Evolutionary conservation across 177 flowering plant species (phyloP), one percentile per base, ranked within the genome.

Genomic region (Vitis hybrid): DNA sequence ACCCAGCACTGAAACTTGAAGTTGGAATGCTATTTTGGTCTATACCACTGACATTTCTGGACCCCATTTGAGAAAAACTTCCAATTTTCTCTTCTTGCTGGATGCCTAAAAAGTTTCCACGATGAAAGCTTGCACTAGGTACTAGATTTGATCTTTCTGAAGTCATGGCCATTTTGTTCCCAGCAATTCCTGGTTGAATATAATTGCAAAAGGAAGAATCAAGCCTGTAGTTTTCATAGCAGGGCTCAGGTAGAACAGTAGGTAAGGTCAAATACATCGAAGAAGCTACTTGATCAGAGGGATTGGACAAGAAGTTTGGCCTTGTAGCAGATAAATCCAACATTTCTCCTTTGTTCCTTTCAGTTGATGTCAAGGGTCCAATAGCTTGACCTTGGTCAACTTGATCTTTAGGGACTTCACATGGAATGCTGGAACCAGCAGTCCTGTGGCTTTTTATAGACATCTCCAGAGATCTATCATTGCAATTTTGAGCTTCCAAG

Each of bases 221-320:
- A 59, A 52, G 69, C 56, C 52, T 53, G 4, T 56, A 53, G 64
- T 67, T 75, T 55, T 71, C 22, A 10, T 33, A 19, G 9, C 18
- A 44, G 50, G 68, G 66, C 50, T 62, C 61, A 11, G 74, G 50
- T 18, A 76, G 31, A 44, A 74, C 71, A 38, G 73, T 22, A 3
- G 85, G 84, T 11, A 78, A 62, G 28, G 76, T 68, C 67, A 80
- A 71, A 57, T 76, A 72, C 69, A 74, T 68, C n/a, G 84, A 73
- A 73, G 81, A 72, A 74, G 65, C 67, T 12, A 69, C 55, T 54
- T 65, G 76, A 55, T 57, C 62, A 58, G 68, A 71, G 47, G 70
- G n/a, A 62, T 38, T 33, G 6, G 76, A 47, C 58, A 66, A n/a
- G 61, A 47, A 33, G 3, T 33, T 75, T 31, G 64, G 75, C 62